Base-by-base conservation (phyloP, 2,329 filamentous ascomycete species). In the Lecanicillium sp. region DNA sequence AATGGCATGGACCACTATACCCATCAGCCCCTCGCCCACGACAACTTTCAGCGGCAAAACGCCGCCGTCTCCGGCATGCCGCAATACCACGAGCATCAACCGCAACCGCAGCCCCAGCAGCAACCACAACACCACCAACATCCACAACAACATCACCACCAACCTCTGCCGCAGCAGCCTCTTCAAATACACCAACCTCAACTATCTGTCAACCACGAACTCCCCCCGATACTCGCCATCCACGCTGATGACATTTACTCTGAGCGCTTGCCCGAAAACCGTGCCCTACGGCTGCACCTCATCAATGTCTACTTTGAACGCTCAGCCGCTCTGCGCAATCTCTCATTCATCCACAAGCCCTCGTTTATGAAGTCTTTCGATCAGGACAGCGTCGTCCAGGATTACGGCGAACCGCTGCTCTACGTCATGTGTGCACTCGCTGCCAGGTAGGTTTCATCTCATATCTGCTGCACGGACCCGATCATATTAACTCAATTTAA, bases 381-480 rank as follows among this genome's bases (percentile, higher is more conserved):
- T 8, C 46, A 48, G 15, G 56, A 50, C 7, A 56, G 44, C 21
- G 47, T 55, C 9, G 51, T 52, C 8, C 44, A 57, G 19, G 54
- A 58, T 14, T 57, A 56, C 21, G 56, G 57, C 10, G 52, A 59
- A 21, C 52, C 56, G 3, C 19, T 59, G 4, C 49, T 61, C 5
- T 56, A 59, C 37, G 43, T 48, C 15, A 58, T 60, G 44, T 59
- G 55, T 26, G 59, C 57, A 14, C 52, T 60, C 12, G 54, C 55
- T 4, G 53, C 55, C 2, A 52, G 55, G 56, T 62, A 20, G 15
- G 26, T 20, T 36, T 11, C 11, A 36, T 6, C 10, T 30, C 12
- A n/a, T 9, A 3, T 19, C 10, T 14, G 8, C 14, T 7, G 7
- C 15, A n/a, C 5, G 15, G 4, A 14, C 14, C 11, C 14, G 6